Percentiles rank a stretch among this genome's conserved stretches.
Conservation (phyloP, 306 rosid species). For the Inga leiocalycina region DNA sequence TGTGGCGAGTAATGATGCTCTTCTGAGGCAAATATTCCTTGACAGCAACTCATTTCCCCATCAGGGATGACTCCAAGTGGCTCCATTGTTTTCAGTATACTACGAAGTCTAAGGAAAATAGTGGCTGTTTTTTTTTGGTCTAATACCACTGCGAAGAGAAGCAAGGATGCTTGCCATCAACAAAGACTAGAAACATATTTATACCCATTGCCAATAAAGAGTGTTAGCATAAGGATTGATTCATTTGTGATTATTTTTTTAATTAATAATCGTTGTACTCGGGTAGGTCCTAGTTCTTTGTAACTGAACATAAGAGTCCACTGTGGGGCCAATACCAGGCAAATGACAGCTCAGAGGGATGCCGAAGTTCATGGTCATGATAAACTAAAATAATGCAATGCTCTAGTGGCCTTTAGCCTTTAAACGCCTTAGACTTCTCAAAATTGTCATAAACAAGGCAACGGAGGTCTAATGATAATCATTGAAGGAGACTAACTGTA, state of each 20-base stretch:
- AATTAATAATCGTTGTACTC: conserved; percentile 47
- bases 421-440: conserved; percentile 20
- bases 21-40: conserved; percentile 47
- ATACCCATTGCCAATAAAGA: conserved; percentile 39
- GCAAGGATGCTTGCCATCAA: conserved; percentile 37
- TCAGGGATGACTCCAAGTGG: conserved; percentile 59
- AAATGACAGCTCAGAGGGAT: conserved; percentile 54
- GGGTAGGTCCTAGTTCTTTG: conserved; percentile 45
- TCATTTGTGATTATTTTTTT: conserved; percentile 35
- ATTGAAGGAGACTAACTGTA: conserved; percentile 37
- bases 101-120: conserved; percentile 20
- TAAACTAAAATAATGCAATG: conserved; percentile 37
- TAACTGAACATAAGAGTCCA: conserved; percentile 60
- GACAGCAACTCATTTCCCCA: conserved; percentile 71
- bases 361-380: conserved; percentile 41
- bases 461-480: conserved; percentile 35
- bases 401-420: conserved; percentile 33
- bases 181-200: conserved; percentile 34
- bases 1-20: conserved; percentile 48
- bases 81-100: conserved; percentile 46
- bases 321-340: conserved; percentile 48
- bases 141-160: conserved; percentile 24
- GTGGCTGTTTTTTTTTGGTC: conserved; percentile 4
- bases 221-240: conserved; percentile 36
- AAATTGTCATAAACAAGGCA: conserved; percentile 26